These are phyloP conservation scores for Sporobolomyces pararoseus DNA, from an alignment of 768 basidiomycete species.

Conservation along the genomic window DNA sequence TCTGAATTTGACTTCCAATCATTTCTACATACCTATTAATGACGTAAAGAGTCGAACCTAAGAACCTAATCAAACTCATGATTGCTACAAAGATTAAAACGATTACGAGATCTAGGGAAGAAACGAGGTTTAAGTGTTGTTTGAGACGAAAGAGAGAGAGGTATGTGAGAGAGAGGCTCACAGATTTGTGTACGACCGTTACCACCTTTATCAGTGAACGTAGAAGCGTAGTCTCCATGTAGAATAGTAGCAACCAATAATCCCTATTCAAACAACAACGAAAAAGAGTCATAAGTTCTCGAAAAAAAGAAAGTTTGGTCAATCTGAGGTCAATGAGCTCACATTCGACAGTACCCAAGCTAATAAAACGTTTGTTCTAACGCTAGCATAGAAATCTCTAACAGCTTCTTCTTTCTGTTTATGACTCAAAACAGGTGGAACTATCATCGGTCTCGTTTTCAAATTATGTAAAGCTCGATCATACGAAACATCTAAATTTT, in stretches of 20 bases:
- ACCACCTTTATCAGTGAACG: slow-evolving; percentile 57
- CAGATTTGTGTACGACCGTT: slow-evolving; percentile 59
- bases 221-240: slow-evolving; percentile 59
- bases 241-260: slow-evolving; percentile 67
- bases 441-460: slow-evolving; percentile 44
- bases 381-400: slow-evolving; percentile 81
- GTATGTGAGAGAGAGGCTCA: slow-evolving; percentile 5
- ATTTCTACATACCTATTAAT: slow-evolving; percentile 24
- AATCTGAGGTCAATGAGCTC: too few species aligned
- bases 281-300: neutral
- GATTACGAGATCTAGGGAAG: slow-evolving; percentile 65
- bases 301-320: too few species aligned
- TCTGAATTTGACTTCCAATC: slow-evolving; percentile 20
- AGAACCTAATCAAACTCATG: slow-evolving; percentile 58
- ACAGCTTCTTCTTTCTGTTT: slow-evolving; percentile 49
- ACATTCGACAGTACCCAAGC: slow-evolving; percentile 79
- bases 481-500: slow-evolving; percentile 75
- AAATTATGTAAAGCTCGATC: slow-evolving; percentile 73
- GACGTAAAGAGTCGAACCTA: slow-evolving; percentile 58
- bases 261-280: slow-evolving; percentile 54
- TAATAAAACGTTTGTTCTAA: slow-evolving; percentile 76
- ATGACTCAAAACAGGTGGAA: slow-evolving; percentile 45
- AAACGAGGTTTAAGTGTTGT: too few species aligned
- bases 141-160: neutral
- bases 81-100: slow-evolving; percentile 77